Conservation (phyloP, 768 basidiomycete species). For the Lentinula lateritia region DNA sequence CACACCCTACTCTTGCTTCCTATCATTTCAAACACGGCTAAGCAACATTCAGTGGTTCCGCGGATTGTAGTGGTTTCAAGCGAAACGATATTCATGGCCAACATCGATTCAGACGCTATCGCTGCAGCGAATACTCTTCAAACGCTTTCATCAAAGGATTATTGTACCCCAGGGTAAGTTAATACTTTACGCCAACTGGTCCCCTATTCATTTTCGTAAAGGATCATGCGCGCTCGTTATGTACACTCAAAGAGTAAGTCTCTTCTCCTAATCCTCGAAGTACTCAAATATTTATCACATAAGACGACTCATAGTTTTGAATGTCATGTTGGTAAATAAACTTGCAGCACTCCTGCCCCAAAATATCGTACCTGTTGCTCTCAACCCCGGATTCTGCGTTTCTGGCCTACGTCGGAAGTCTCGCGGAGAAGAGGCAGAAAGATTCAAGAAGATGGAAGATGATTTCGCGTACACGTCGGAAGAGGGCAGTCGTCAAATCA, state of each 20-base stretch:
- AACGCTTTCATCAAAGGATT: conserved; percentile 17
- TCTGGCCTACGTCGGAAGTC: conserved; percentile 16
- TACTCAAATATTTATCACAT: too few species aligned
- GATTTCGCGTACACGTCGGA: conserved; percentile 14
- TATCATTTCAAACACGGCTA: conserved; percentile 18
- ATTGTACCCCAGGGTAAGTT: conserved; percentile 16
- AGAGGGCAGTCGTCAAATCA: conserved; percentile 28
- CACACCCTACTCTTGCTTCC: conserved; percentile 27
- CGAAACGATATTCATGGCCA: conserved; percentile 15
- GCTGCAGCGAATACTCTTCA: conserved; percentile 16
- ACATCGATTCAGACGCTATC: conserved; percentile 16
- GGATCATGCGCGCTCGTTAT: conserved; percentile 18
- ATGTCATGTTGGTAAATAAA: conserved; percentile 23
- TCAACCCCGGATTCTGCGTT: conserved; percentile 25
- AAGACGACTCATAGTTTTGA: conserved; percentile 16
- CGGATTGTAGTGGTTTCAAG: conserved; percentile 27
- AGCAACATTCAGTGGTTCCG: conserved; percentile 11
- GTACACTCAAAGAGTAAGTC: conserved; percentile 20
- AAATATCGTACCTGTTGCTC: conserved; percentile 15
- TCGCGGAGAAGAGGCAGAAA: not conserved
- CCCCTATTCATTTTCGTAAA: conserved; percentile 1
- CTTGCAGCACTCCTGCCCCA: conserved; percentile 16
- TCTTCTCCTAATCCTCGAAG: not conserved
- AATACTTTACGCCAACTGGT: not conserved
- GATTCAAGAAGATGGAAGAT: conserved; percentile 6